Conservation (phyloP, 2,329 filamentous ascomycete genomes). For the Bertia moriformis region DNA sequence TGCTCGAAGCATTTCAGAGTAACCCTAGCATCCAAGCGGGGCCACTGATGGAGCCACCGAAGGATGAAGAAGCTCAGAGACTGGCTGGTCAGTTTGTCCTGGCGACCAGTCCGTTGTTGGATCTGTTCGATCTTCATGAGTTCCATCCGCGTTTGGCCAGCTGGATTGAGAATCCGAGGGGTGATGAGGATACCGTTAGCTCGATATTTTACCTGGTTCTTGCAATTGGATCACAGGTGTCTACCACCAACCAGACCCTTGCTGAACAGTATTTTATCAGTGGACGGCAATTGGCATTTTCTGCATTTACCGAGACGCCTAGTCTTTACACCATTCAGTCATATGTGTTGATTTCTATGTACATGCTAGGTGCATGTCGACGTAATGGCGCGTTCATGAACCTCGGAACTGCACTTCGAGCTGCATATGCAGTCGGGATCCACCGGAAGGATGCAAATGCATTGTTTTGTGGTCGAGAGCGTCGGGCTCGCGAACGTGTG, state of each 20-base stretch:
- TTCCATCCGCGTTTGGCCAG: conserved; percentile 19
- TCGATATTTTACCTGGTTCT: conserved; percentile 34
- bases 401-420: conserved; percentile 32
- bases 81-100: conserved; percentile 25
- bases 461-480: conserved; percentile 25
- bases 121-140: conserved; percentile 29
- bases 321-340: conserved; percentile 33
- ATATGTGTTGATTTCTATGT: conserved; percentile 32
- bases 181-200: conserved; percentile 22
- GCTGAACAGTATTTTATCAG: conserved; percentile 30
- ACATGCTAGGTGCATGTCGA: conserved; percentile 32
- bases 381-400: conserved; percentile 36
- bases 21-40: conserved; percentile 4
- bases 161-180: conserved; percentile 18
- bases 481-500: conserved; percentile 26
- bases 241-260: conserved; percentile 18
- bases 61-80: conserved; percentile 19
- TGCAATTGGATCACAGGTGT: conserved; percentile 28
- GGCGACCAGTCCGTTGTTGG: conserved; percentile 29
- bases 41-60: conserved; percentile 14
- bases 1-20: conserved; percentile 15
- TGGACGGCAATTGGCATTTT: conserved; percentile 25
- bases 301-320: conserved; percentile 29
- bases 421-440: conserved; percentile 33
- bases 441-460: conserved; percentile 34